Evolutionary conservation across 805 yeast species (phyloP).

Genomic region (Sporopachydermia quercuum): DNA sequence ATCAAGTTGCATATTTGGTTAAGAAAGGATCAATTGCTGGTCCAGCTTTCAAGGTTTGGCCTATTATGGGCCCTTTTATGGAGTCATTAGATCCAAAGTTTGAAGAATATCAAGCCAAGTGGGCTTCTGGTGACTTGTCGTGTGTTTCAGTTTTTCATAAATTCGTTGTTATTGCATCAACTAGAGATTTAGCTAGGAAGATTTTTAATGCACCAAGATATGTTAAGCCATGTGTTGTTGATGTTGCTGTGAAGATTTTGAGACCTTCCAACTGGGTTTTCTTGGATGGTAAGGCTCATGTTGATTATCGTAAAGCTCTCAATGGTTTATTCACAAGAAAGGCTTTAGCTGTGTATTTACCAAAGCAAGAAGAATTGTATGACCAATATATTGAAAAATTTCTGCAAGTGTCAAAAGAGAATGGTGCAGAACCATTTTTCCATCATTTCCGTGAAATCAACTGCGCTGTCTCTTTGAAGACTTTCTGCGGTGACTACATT

Average conservation of each 20-base stretch:
- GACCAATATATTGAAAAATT: conserved; percentile 66
- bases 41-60: conserved; percentile 79
- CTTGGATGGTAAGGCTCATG: conserved; percentile 88
- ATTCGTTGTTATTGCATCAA: conserved; percentile 75
- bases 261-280: conserved; percentile 98
- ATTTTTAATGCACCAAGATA: conserved; percentile 70
- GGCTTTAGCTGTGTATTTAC: conserved; percentile 75
- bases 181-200: conserved; percentile 79
- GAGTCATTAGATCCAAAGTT: conserved; percentile 93
- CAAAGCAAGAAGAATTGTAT: conserved; percentile 72
- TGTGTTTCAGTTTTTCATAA: conserved; percentile 98
- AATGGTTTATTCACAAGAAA: conserved; percentile 78
- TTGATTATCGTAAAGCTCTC: conserved; percentile 80
- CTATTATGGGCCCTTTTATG: conserved; percentile 89
- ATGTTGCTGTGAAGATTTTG: conserved; percentile 85
- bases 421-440: conserved; percentile 67
- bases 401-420: conserved; percentile 35
- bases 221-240: conserved; percentile 96
- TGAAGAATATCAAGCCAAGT: conserved; percentile 81
- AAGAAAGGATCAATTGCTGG: conserved; percentile 87
- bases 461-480: conserved; percentile 85
- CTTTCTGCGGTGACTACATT: conserved; percentile 93
- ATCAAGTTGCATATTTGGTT: conserved; percentile 63
- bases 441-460: conserved; percentile 89
- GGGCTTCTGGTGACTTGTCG: conserved; percentile 88